phyloP scores from a whole-genome alignment of 129 eudicot species.

The Solidago caesia region DNA sequence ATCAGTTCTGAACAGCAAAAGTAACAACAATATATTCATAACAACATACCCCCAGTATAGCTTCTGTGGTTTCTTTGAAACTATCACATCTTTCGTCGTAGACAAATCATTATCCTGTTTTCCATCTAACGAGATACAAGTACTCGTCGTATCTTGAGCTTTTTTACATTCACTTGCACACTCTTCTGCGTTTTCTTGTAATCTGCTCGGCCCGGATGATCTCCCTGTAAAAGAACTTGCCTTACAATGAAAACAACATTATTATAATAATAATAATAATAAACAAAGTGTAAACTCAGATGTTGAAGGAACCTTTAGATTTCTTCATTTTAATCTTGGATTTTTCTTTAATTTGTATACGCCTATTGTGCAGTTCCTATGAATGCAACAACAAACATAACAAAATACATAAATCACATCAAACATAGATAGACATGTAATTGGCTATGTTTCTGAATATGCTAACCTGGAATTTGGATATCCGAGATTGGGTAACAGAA shows the following conservation, averaged over 20 bases:
- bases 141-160: conserved; percentile 22
- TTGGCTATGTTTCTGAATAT: too few relatives aligned
- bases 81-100: conserved; percentile 26
- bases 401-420: not conserved
- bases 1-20: not conserved
- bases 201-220: conserved; percentile 23
- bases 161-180: conserved; percentile 17
- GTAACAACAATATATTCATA: not conserved
- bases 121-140: conserved; percentile 17
- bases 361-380: conserved; percentile 85
- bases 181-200: conserved; percentile 31
- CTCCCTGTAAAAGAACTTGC: conserved; percentile 24
- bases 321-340: conserved; percentile 49
- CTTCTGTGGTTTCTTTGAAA: conserved; percentile 52
- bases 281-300: not conserved
- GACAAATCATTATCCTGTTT: not conserved
- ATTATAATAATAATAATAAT: not conserved
- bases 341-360: conserved; percentile 66
- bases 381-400: not conserved
- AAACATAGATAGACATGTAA: not conserved
- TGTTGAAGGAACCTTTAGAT: conserved; percentile 46
- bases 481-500: too few relatives aligned
- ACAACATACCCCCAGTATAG: conserved; percentile 70
- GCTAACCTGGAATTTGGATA: too few relatives aligned
- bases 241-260: conserved; percentile 1